Base-by-base conservation (phyloP, 352 stramenopile genomes). In the Phytophthora pistaciae region DNA sequence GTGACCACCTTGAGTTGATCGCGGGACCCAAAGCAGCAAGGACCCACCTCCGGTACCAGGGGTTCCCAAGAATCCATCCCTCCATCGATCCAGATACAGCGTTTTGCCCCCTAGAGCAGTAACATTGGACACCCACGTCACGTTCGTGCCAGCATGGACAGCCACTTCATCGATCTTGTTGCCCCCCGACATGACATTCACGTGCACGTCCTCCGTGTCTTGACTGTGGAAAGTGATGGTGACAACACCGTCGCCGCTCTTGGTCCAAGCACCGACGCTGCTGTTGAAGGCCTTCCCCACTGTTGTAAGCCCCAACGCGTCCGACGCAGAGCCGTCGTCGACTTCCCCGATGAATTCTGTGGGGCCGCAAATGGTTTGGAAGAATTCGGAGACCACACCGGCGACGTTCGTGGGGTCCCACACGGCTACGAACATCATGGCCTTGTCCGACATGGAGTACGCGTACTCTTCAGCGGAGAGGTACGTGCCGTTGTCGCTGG, bases 71-170 rank as follows among this genome's bases (percentile, higher is more conserved):
- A 84, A 77, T 18, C 76, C 78, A 49, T 66, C 73, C 6, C 75
- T 75, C 80, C 78, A 88, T 46, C 80, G 80, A 71, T 88, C 80
- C 21, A 88, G 27, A 59, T 88, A 86, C 61, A 88, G 29, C 5
- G 75, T 86, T 31, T 78, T 84, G 36, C 79, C 74, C 50, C 76
- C 53, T 44, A 84, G 53, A 5, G 44, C 60, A 0, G 57, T 44
- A 11, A 83, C 66, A n/a, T 56, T 59, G 16, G 73, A 77, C 16
- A 57, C 66, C 79, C 79, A 87, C 6, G 67, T 66, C 23, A 73
- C 70, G 1, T 29, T 83, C 3, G 50, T 23, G 18, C 79, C 74
- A 18, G 66, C 46, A 10, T 78, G 60, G 10, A 87, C 72, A 3
- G 74, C 23, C 11, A 87, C 73, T 16, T 82, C 29, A 33, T 68